Conservation (phyloP, 2,329 filamentous ascomycete genomes). For the Aspergillus sp. region DNA sequence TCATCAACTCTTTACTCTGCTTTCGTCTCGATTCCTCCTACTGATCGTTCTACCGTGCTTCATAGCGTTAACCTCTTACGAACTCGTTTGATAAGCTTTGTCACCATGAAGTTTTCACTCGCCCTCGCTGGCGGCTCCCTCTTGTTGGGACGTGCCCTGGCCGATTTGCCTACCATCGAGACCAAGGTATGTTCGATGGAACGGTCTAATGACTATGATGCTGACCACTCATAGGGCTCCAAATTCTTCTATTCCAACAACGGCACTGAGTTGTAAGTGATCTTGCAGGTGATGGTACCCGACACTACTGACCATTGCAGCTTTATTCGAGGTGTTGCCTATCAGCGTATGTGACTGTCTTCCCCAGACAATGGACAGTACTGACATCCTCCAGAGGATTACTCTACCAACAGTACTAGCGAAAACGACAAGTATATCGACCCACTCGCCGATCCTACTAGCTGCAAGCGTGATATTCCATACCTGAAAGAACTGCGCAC, state of each 20-base stretch:
- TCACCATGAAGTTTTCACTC: constrained; percentile 51
- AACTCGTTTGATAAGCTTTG: neutral
- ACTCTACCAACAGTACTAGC: constrained; percentile 43
- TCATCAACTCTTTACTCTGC: neutral
- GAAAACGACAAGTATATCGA: constrained; percentile 60
- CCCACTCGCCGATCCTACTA: constrained; percentile 64
- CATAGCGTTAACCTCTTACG: neutral
- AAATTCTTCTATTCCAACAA: constrained; percentile 89
- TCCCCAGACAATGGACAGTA: neutral
- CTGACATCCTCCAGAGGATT: constrained; percentile 37
- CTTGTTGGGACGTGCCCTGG: constrained; percentile 41
- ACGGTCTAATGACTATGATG: neutral
- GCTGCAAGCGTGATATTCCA: constrained; percentile 80
- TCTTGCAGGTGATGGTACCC: neutral
- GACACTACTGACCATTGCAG: constrained; percentile 24
- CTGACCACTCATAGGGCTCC: constrained; percentile 48
- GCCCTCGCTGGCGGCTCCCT: constrained; percentile 48
- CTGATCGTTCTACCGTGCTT: neutral
- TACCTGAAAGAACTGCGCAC: constrained; percentile 70
- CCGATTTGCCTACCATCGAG: constrained; percentile 50
- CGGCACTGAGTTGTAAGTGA: constrained; percentile 62
- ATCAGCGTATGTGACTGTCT: constrained; percentile 56
- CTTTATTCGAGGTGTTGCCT: constrained; percentile 89
- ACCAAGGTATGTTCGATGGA: constrained; percentile 51
- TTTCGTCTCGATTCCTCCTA: constrained; percentile 1